Base-by-base conservation (phyloP, 78 protist species). In the Dictyostelium intermedium region DNA sequence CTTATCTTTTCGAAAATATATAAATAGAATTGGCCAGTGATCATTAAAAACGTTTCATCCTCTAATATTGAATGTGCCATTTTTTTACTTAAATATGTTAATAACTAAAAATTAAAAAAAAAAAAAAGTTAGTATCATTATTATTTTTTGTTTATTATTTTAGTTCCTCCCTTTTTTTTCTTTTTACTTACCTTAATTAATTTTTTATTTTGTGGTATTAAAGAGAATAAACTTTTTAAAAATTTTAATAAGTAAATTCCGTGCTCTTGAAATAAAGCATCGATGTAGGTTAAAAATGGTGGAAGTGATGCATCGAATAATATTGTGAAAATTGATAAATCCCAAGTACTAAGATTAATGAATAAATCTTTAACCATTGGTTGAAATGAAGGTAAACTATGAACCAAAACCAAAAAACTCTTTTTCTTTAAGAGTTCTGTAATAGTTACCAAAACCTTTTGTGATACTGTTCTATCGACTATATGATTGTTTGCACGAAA, bases 61-160 rank as follows among this genome's bases (percentile, higher is more conserved):
- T 76, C 82, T 11, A 76, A 76, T 5, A 76, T 76, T 41, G n/a
- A 76, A 76, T 76, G 82, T 39, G 82, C 23, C 82, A 76, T 76
- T 20, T 34, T 76, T 37, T 39, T 76, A 41, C 45, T 41, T 20
- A 76, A 39, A 39, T 76, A 76, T 76, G 82, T 18, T 1, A 76
- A n/a, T 39, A 76, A 41, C 82, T 76, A 4, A 9, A 34, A 9
- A 32, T 37, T 16, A 16, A 11, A 39, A 23, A 32, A 23, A 76
- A 39, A n/a, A 2, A 13, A 20, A 63, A 25, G n/a, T 63, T 63
- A 63, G 73, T 63, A 8, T 63, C 20, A 13, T 34, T 20, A 39
- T 35, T 72, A 34, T 27, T 72, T 16, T 72, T 30, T 16, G 14
- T 72, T 16, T 11, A 34, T 34, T 20, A 9, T 70, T 30, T 27